These are phyloP conservation scores for Silene coronaria DNA, from an alignment of 179 eudicot genomes.

Conservation along the genomic window DNA sequence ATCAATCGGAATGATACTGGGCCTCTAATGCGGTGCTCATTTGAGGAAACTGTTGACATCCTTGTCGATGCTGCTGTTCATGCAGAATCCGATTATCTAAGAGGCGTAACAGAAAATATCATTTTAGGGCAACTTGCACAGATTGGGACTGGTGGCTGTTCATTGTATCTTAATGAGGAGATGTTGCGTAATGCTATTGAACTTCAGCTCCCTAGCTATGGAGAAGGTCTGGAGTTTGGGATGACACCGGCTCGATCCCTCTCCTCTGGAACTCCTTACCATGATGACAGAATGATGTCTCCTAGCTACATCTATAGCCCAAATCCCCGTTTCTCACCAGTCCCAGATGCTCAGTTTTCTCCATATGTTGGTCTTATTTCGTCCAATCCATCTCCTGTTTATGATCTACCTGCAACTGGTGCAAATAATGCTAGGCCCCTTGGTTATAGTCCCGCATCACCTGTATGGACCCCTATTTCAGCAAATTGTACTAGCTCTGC, in stretches of 20 bases:
- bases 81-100: constrained; percentile 79
- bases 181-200: constrained; percentile 92
- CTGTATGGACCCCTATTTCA: constrained; percentile 45
- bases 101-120: constrained; percentile 96
- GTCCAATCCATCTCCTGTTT: constrained; percentile 42
- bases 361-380: constrained; percentile 80
- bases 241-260: constrained; percentile 87
- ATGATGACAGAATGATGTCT: constrained; percentile 89
- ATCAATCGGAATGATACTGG: constrained; percentile 94
- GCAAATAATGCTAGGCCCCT: constrained; percentile 71
- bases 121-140: constrained; percentile 99
- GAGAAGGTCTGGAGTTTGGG: constrained; percentile 78
- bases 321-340: constrained; percentile 57
- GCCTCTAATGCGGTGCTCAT: constrained; percentile 97
- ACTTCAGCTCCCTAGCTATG: constrained; percentile 79
- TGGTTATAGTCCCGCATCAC: constrained; percentile 65
- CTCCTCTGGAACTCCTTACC: constrained; percentile 68
- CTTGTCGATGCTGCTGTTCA: constrained; percentile 96
- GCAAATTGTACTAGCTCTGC: constrained; percentile 24
- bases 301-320: constrained; percentile 74
- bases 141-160: constrained; percentile 91
- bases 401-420: constrained; percentile 30
- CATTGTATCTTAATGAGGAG: constrained; percentile 68
- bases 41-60: constrained; percentile 99
- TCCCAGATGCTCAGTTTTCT: constrained; percentile 65